Base-by-base conservation (phyloP, 768 basidiomycete species). In the Boletellus sp. region DNA sequence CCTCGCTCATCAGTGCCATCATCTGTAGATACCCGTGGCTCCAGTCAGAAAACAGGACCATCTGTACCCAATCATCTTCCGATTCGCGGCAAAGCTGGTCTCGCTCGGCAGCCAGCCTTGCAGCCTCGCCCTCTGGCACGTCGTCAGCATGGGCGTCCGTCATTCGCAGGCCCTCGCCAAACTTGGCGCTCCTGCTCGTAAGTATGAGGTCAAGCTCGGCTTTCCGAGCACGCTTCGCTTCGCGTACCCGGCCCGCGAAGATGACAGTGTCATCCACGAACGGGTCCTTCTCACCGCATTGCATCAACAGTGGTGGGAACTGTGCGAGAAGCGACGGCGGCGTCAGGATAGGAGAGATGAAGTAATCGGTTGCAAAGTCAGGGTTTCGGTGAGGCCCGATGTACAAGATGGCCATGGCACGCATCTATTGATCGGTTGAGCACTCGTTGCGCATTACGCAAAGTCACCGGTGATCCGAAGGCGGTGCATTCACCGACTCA, bases 181-280 rank as follows among this genome's bases (percentile, higher is more conserved):
- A 79, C 50, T 75, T 73, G 6, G 79, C 79, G 58, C 83, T 81
- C 70, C 79, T 79, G n/a, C 80, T 79, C 1, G 76, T 75, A 28
- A 84, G 69, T 40, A 72, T 69, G 38, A 83, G 28, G 56, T 87
- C 83, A 6, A 94, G 76, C 59, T 93, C 87, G 15, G 75, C 71
- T 67, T 84, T 88, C 31, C 90, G 81, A 10, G 82, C 81, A 20
- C 90, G 81, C 71, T 98, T 99, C 15, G 96, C 95, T 65, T 97
- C 91, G 23, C 95, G 78, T n/a, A 99, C 77, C 26, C 90, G 84
- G 13, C 94, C 95, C 3, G 94, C 90, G 61, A 98, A 95, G 59
- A 98, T 92, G 55, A 99, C 87, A 0, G 93, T 97, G 66, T 98
- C 96, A 68, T 99, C 96, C 20, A 96, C 93, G 60, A 99, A 91